Base-by-base conservation (phyloP, 805 yeast genomes). In the Candida nanaspora region DNA sequence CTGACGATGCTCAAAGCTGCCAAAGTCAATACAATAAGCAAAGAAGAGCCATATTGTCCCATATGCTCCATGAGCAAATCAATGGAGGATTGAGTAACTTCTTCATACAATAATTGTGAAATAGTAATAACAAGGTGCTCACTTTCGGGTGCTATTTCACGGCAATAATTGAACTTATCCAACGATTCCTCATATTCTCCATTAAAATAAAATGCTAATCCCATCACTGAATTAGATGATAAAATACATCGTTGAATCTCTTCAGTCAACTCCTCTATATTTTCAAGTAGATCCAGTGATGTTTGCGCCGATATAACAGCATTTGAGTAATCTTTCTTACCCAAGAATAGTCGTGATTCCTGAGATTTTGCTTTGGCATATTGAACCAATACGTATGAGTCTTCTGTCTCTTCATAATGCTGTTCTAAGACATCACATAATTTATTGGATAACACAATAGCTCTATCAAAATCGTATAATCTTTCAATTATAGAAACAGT, bases 1-100 rank as follows among this genome's bases (percentile, higher is more conserved):
- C 86, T 84, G 9, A 80, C 66, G 2, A 93, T 69, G 0, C 86
- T 70, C 19, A 91, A 78, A 0, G 94, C 88, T 4, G 95, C 96
- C 33, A 91, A 66, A 1, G 87, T 75, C 43, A 89, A 60, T 0
- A 86, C 80, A 2, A 85, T 77, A 20, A 77, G 53, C 35, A 86
- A 61, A 2, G 88, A 77, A 1, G 84, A 68, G 0, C 95, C 96
- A 42, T 73, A 59, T 4, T 63, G 66, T 44, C 74, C 81, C 32
- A 88, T 76, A 50, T 71, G 77, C 20, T 72, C 69, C 49, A 84
- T 82, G 34, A 91, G 61, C 57, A 87, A 95, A 50, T 88, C 96
- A 36, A 85, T 54, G 0, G 97, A 96, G 1, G 88, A 89, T 46
- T 79, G 82, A n/a, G 74, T 78, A 0, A 78, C 74, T n/a, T 78